Percentiles rank a stretch among this genome's conserved stretches.
Conservation (phyloP, 129 eudicot species). For the Flaveria bidentis region DNA sequence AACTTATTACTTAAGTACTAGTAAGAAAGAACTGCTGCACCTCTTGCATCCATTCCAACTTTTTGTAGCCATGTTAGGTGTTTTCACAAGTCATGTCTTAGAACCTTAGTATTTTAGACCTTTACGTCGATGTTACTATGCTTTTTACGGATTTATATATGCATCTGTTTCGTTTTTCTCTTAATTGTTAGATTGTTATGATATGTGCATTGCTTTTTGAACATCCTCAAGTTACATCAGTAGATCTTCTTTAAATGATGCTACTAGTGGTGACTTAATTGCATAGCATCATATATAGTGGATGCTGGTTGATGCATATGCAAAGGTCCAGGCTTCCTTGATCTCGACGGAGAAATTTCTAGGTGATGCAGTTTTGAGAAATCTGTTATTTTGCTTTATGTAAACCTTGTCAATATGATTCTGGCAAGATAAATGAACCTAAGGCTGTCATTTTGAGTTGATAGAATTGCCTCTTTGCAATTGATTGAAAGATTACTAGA, state of each 20-base stretch:
- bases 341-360: not conserved
- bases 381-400: no score
- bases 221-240: not conserved
- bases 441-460: no score
- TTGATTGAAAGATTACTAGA: no score
- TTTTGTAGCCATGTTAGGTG: conserved; percentile 29
- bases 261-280: not conserved
- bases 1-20: conserved; percentile 4
- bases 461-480: no score
- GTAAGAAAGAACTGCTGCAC: conserved; percentile 20
- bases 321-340: not conserved
- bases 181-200: not conserved
- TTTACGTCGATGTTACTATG: not conserved
- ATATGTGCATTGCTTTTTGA: not conserved
- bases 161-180: not conserved
- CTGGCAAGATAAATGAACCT: not conserved
- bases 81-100: not conserved
- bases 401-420: not conserved
- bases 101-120: not conserved
- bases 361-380: not conserved
- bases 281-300: not conserved
- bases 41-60: conserved; percentile 15
- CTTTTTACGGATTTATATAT: not conserved
- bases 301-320: not conserved
- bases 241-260: not conserved